phyloP scores from a whole-genome alignment of 1,284 basidiomycete genomes.

The Leccinum pallidistipes region DNA sequence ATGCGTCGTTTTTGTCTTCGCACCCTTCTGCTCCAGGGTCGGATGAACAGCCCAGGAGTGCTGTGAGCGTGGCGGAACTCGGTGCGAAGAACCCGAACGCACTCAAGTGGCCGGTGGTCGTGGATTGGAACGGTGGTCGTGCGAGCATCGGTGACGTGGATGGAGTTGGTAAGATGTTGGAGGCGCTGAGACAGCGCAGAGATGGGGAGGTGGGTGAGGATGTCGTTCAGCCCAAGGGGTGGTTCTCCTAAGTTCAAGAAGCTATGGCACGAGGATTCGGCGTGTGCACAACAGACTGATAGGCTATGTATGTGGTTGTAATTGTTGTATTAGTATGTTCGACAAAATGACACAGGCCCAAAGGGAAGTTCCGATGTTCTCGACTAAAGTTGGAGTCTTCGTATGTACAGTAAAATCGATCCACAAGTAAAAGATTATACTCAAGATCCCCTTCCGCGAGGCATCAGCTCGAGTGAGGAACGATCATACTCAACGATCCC shows the following conservation, averaged over 20 bases:
- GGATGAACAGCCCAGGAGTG: constrained; percentile 40
- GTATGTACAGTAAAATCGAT: no score
- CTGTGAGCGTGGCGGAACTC: constrained; percentile 49
- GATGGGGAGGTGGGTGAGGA: constrained; percentile 56
- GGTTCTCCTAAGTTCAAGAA: constrained; percentile 40
- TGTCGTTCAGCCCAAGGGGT: constrained; percentile 47
- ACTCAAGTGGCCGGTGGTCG: constrained; percentile 76
- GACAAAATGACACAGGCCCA: not conserved
- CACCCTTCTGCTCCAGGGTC: constrained; percentile 22
- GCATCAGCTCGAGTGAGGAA: not conserved
- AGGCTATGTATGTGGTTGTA: not conserved
- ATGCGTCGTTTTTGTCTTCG: constrained; percentile 39
- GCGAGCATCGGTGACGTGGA: constrained; percentile 67
- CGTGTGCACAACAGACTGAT: not conserved
- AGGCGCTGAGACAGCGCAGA: constrained; percentile 57
- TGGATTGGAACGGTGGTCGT: constrained; percentile 72
- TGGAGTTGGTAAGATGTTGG: constrained; percentile 62
- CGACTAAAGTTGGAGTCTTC: no score
- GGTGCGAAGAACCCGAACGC: constrained; percentile 54
- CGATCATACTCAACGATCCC: not conserved
- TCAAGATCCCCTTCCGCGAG: no score
- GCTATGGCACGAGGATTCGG: not conserved
- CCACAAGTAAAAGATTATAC: no score
- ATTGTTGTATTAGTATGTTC: not conserved
- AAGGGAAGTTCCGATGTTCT: not conserved